Percentiles rank a stretch among this genome's conserved stretches.
Conservation (phyloP, 2,329 filamentous ascomycete genomes). For the Apiospora rasikravindrae region DNA sequence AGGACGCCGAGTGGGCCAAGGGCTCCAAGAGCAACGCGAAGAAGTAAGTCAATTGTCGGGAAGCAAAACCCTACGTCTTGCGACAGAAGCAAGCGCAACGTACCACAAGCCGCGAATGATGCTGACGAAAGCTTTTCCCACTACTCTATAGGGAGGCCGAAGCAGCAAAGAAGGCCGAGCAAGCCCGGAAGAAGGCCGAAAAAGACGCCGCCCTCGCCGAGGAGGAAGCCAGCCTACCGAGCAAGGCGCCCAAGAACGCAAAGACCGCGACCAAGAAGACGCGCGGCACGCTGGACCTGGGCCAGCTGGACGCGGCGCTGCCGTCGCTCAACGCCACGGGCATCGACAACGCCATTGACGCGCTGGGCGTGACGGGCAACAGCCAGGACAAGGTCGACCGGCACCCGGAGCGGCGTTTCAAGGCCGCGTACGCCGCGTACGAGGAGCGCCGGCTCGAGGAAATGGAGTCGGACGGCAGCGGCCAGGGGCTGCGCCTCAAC, state of each 20-base stretch:
- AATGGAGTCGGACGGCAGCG: constrained; percentile 80
- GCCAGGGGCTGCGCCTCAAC: constrained; percentile 74
- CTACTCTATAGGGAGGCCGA: constrained; percentile 72
- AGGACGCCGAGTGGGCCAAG: constrained; percentile 81
- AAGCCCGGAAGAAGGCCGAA: constrained; percentile 88
- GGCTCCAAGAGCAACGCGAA: constrained; percentile 85
- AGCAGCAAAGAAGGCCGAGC: constrained; percentile 81
- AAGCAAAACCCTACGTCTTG: neutral
- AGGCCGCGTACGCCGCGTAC: constrained; percentile 82
- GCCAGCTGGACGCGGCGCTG: constrained; percentile 71
- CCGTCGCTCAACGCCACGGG: constrained; percentile 77
- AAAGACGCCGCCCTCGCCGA: constrained; percentile 81
- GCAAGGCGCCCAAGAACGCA: constrained; percentile 67
- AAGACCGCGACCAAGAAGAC: constrained; percentile 73
- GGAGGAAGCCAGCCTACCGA: constrained; percentile 73
- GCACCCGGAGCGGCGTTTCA: constrained; percentile 86
- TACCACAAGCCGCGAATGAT: neutral
- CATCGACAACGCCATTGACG: constrained; percentile 93
- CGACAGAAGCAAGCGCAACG: neutral
- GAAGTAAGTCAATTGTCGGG: constrained; percentile 66
- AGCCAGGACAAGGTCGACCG: constrained; percentile 76
- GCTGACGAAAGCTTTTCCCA: neutral
- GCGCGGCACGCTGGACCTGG: constrained; percentile 71
- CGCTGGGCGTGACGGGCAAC: constrained; percentile 68
- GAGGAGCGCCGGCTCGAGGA: constrained; percentile 83